Base-by-base conservation (phyloP, 768 basidiomycete species). In the Russula brevipes region DNA sequence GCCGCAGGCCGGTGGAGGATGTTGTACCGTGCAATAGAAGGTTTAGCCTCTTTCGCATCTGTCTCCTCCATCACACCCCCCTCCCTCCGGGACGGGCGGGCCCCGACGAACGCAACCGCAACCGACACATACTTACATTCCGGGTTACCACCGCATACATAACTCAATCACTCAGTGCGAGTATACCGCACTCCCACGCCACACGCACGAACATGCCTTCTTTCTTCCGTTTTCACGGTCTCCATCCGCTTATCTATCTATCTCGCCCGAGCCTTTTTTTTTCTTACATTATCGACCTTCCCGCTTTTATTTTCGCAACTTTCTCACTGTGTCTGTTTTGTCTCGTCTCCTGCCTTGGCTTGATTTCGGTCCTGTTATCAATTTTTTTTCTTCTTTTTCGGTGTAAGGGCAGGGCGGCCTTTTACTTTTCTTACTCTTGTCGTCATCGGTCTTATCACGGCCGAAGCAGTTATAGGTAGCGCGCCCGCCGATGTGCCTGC, bases 1-100 rank as follows among this genome's bases (percentile, higher is more conserved):
- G 31, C 89, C 88, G 58, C 85, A 64, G 36, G 53, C 53, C 1
- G 59, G 58, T 8, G 59, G 54, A 45, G 61, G 61, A n/a, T 67
- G 66, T 38, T 67, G 66, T 61, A 41, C 30, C 30, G 7, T 67
- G 39, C 66, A 67, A 58, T 67, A 59, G 66, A 41, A 12, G 30
- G 52, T 10, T 38, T 35, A 30, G 2, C 44, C 44, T 31, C 35
- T 47, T 49, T 55, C 38, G 45, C 44, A 44, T 54, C 30, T 36
- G 30, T 62, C 47, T 11, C 38, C 47, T 10, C 5, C 47, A 17
- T 38, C 19, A 50, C 33, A n/a, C 19, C 38, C 39, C 47, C 11
- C 17, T 24, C 54, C 31, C 45, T 39, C 54, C 31, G 35, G 31
- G n/a, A 24, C 24, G 24, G 33, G n/a, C 38, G 30, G 53, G 12